Percentiles rank a stretch among this genome's conserved stretches.
Evolutionary conservation across 2,329 filamentous ascomycete genomes (phyloP).

Genomic region (Talaromyces funiculosus): DNA sequence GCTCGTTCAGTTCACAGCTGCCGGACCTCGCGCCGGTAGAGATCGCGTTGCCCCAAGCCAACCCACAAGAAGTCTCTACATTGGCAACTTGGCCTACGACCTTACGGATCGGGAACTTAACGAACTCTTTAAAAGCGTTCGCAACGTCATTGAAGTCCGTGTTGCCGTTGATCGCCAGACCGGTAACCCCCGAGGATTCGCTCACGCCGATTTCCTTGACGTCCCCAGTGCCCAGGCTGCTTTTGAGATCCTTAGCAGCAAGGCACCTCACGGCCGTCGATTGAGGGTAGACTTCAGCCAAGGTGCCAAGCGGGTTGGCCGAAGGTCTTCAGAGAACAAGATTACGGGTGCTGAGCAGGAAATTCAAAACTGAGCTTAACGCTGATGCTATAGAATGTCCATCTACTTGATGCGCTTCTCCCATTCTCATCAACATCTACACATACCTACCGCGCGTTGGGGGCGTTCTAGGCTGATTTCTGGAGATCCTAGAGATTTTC

Average conservation of each 20-base stretch:
- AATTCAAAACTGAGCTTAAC: not conserved
- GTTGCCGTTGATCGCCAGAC: conserved; percentile 77
- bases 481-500: not conserved
- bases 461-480: not conserved
- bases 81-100: conserved; percentile 83
- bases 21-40: conserved; percentile 23
- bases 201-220: conserved; percentile 73
- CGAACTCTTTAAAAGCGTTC: conserved; percentile 64
- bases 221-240: conserved; percentile 60
- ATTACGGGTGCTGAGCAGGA: not conserved
- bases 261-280: conserved; percentile 59
- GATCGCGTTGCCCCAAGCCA: conserved; percentile 14
- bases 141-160: conserved; percentile 67
- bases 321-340: not conserved
- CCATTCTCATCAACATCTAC: not conserved
- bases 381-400: not conserved
- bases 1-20: conserved; percentile 54
- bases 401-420: not conserved
- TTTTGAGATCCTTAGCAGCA: conserved; percentile 50
- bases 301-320: not conserved
- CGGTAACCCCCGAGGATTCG: conserved; percentile 76
- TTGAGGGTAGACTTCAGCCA: conserved; percentile 58
- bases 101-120: conserved; percentile 80
- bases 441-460: not conserved
- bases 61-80: conserved; percentile 65